phyloP scores from a whole-genome alignment of 371 early-diverging fungal species.

The Mortierella sp. region DNA sequence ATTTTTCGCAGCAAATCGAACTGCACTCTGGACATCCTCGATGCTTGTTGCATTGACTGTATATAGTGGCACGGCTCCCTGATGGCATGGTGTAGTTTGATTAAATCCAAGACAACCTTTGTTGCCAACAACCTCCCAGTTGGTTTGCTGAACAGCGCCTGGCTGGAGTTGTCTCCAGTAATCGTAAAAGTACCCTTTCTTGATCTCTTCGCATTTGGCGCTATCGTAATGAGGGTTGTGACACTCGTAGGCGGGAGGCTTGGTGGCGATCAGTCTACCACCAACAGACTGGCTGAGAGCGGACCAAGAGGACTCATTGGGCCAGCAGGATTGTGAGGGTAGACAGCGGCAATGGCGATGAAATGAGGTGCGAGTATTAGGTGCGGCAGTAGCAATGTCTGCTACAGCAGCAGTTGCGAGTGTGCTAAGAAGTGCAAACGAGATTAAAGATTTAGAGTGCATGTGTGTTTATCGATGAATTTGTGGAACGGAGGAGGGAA shows the following conservation, averaged over 20 bases:
- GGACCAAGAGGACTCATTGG: slow-evolving; percentile 17
- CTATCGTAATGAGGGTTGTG: slow-evolving; percentile 36
- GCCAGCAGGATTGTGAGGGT: slow-evolving; percentile 42
- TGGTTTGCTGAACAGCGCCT: slow-evolving; percentile 24
- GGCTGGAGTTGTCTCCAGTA: slow-evolving; percentile 27
- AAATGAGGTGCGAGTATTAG: background rate
- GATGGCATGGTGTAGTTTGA: slow-evolving; percentile 21
- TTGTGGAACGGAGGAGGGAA: background rate
- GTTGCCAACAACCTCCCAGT: slow-evolving; percentile 23
- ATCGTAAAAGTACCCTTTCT: slow-evolving; percentile 20
- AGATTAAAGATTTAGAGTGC: slow-evolving; percentile 1
- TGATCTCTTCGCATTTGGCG: slow-evolving; percentile 20
- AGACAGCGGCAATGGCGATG: slow-evolving; percentile 25
- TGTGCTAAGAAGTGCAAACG: background rate
- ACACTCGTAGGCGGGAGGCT: slow-evolving; percentile 31
- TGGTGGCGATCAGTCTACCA: slow-evolving; percentile 29
- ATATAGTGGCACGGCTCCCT: slow-evolving; percentile 39
- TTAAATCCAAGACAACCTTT: slow-evolving; percentile 32
- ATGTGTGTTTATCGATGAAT: background rate
- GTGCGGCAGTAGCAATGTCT: background rate
- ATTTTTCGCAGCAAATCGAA: slow-evolving; percentile 58
- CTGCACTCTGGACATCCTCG: slow-evolving; percentile 43
- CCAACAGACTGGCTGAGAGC: slow-evolving; percentile 21
- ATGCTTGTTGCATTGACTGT: slow-evolving; percentile 31
- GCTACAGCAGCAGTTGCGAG: background rate